phyloP scores from a whole-genome alignment of 2,329 filamentous ascomycete genomes.

The Pestalotiopsis sp. region DNA sequence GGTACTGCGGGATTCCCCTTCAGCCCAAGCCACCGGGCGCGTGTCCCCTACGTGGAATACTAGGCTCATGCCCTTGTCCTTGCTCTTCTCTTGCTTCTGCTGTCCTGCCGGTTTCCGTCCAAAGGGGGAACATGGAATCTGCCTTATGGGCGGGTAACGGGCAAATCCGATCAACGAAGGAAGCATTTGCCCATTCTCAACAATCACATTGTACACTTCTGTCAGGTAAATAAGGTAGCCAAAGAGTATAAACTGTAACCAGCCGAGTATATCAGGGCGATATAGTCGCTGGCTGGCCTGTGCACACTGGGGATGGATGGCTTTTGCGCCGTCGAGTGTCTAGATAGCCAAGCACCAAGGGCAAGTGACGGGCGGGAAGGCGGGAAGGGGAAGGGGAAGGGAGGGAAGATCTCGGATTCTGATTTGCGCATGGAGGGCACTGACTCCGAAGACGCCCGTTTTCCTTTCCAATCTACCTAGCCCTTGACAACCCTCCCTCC shows the following conservation, averaged over 20 bases:
- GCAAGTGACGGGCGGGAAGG: neutral
- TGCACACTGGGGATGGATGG: no score
- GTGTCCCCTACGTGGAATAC: neutral
- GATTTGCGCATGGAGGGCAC: neutral
- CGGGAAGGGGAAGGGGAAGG: neutral
- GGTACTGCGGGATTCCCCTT: neutral
- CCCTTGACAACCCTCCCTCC: neutral
- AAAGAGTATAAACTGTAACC: no score
- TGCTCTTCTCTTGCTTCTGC: neutral
- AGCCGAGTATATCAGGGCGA: no score
- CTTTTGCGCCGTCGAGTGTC: neutral
- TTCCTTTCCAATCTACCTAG: neutral
- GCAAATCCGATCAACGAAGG: neutral
- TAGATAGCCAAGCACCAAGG: neutral
- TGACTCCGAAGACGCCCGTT: slow-evolving; percentile 6
- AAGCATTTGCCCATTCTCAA: no score
- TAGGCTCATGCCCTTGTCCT: neutral
- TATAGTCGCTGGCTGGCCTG: no score
- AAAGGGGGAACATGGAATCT: neutral
- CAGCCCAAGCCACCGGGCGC: neutral
- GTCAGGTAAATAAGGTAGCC: no score
- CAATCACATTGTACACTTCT: no score
- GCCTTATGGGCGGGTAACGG: neutral
- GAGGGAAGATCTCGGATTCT: slow-evolving; percentile 1
- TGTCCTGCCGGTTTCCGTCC: neutral